Evolutionary conservation across 352 stramenopile genomes (phyloP).

Genomic region (Globisporangium ultimum): DNA sequence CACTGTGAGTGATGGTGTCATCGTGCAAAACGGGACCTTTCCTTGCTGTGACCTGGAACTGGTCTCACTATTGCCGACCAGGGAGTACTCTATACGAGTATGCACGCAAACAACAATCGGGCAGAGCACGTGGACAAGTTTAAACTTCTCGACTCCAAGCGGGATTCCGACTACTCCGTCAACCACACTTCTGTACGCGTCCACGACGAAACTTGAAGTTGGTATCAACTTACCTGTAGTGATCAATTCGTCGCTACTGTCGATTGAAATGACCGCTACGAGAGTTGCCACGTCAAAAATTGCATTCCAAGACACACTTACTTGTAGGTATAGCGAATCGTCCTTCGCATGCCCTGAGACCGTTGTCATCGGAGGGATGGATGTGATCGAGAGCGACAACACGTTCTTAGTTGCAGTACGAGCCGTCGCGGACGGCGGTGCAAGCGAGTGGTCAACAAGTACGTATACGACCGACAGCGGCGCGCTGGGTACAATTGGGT

Average conservation of each 20-base stretch:
- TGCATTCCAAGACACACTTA: constrained; percentile 10
- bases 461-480: constrained; percentile 25
- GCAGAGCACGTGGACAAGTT: constrained; percentile 21
- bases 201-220: constrained; percentile 21
- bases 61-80: constrained; percentile 15
- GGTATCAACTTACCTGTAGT: constrained; percentile 15
- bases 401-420: constrained; percentile 20
- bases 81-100: constrained; percentile 23
- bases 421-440: constrained; percentile 22
- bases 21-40: constrained; percentile 5
- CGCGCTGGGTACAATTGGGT: constrained; percentile 13
- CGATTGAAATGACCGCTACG: constrained; percentile 15
- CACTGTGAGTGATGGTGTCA: background rate
- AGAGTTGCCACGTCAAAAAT: background rate
- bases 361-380: constrained; percentile 12
- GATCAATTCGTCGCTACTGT: constrained; percentile 12
- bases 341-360: constrained; percentile 21
- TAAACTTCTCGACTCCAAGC: constrained; percentile 24
- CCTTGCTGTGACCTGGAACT: constrained; percentile 16
- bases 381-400: constrained; percentile 4
- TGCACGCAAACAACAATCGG: constrained; percentile 16
- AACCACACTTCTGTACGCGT: constrained; percentile 22
- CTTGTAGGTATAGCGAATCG: constrained; percentile 2
- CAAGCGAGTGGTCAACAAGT: constrained; percentile 25
- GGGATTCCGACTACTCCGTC: constrained; percentile 22